Evolutionary conservation across 371 early-diverging fungal species (phyloP).

Genomic region (Syncephalastrum contaminatum): DNA sequence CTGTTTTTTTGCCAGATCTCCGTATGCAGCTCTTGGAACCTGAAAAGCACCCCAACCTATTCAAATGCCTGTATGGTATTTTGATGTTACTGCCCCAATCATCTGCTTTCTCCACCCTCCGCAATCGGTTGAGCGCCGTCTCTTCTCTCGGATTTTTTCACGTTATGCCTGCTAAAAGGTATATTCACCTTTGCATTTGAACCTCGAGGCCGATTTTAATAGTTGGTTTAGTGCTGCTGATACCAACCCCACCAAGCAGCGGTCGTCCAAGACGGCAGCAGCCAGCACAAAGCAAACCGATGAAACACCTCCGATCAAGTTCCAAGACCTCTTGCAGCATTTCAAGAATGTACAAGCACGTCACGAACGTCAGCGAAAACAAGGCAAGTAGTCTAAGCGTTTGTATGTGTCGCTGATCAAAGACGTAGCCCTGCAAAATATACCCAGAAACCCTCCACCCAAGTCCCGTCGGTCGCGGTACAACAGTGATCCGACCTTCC

Average conservation of each 20-base stretch:
- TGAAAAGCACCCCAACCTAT: conserved; percentile 75
- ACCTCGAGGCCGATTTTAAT: too few species aligned
- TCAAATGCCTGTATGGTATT: conserved; percentile 87
- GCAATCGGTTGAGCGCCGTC: conserved; percentile 82
- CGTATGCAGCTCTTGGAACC: conserved; percentile 90
- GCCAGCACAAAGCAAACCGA: conserved; percentile 10
- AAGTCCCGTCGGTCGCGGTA: conserved; percentile 14
- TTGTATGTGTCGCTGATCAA: neutral
- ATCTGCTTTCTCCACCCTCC: conserved; percentile 86
- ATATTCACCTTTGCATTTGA: neutral
- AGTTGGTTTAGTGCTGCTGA: conserved; percentile 1
- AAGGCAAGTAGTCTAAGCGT: conserved; percentile 15
- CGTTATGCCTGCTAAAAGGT: conserved; percentile 53
- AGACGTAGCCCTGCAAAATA: conserved; percentile 11
- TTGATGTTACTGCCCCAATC: conserved; percentile 93
- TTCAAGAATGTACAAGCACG: conserved; percentile 55
- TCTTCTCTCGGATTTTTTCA: conserved; percentile 61
- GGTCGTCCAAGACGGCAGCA: conserved; percentile 5
- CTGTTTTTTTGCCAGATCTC: conserved; percentile 46
- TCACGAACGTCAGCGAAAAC: conserved; percentile 53
- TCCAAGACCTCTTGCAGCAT: conserved; percentile 54
- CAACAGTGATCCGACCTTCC: conserved; percentile 14
- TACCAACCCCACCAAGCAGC: too few species aligned
- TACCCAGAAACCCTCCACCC: conserved; percentile 5
- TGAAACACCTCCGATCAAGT: conserved; percentile 26